Evolutionary conservation across 805 yeast species (phyloP).

Genomic region (Kodamaea jinghongensis): DNA sequence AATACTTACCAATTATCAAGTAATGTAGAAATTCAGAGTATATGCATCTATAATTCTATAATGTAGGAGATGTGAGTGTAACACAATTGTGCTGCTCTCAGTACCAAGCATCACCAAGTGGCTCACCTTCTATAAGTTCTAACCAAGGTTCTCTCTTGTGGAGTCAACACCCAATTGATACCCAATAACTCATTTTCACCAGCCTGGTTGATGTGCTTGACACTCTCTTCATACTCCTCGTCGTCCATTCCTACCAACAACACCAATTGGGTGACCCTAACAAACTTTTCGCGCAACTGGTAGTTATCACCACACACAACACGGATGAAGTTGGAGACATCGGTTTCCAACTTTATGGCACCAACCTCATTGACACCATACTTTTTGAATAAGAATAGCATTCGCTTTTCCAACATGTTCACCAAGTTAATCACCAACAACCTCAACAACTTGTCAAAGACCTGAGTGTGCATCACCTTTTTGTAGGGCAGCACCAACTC

Average conservation of each 20-base stretch:
- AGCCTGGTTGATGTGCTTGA: conserved; percentile 17
- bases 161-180: conserved; percentile 71
- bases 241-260: conserved; percentile 82
- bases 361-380: conserved; percentile 73
- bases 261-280: conserved; percentile 79
- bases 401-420: conserved; percentile 56
- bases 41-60: no score
- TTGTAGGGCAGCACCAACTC: conserved; percentile 61
- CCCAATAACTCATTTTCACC: conserved; percentile 29
- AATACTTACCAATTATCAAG: no score
- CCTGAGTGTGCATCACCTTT: conserved; percentile 52
- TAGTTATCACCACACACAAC: conserved; percentile 73
- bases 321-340: conserved; percentile 68
- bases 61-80: no score
- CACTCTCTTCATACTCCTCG: conserved; percentile 43
- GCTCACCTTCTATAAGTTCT: conserved; percentile 52
- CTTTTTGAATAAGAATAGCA: conserved; percentile 63
- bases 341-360: conserved; percentile 78
- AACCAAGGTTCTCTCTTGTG: conserved; percentile 66
- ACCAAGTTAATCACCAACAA: conserved; percentile 56
- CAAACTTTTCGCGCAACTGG: conserved; percentile 71
- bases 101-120: conserved; percentile 9
- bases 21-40: no score
- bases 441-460: conserved; percentile 48
- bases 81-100: no score